phyloP scores from a whole-genome alignment of 441 rosid genomes.

The Erodium trifolium region DNA sequence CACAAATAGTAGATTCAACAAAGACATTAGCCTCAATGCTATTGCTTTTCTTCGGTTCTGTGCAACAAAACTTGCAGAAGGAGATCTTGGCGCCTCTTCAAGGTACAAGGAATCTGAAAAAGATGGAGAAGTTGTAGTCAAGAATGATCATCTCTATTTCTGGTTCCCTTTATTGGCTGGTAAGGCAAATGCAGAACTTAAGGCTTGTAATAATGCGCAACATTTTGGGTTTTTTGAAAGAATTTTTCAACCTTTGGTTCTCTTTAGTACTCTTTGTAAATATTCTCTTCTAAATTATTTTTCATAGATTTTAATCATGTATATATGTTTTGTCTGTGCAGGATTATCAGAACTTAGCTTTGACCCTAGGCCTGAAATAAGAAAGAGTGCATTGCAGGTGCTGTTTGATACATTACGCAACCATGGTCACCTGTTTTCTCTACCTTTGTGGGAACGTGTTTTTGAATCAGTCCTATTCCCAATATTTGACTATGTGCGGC shows the following conservation, averaged over 20 bases:
- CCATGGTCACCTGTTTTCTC: constrained; percentile 94
- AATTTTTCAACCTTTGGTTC: constrained; percentile 7
- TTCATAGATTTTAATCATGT: constrained; percentile 8
- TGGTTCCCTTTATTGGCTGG: constrained; percentile 99
- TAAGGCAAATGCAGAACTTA: constrained; percentile 29
- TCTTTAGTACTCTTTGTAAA: constrained; percentile 5
- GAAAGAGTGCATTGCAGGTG: constrained; percentile 94
- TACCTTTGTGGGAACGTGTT: constrained; percentile 83
- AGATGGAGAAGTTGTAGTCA: constrained; percentile 57
- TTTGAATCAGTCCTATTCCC: constrained; percentile 96
- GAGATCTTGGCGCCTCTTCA: constrained; percentile 71
- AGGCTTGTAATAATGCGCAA: constrained; percentile 10
- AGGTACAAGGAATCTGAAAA: constrained; percentile 52
- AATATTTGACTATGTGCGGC: constrained; percentile 95
- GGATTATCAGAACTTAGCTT: constrained; percentile 99
- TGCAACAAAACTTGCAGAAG: constrained; percentile 98
- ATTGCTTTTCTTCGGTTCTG: constrained; percentile 77
- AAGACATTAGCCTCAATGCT: constrained; percentile 42
- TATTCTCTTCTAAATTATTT: constrained; percentile 14
- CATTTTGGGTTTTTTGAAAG: constrained; percentile 9
- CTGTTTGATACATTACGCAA: constrained; percentile 88
- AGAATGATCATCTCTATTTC: constrained; percentile 75
- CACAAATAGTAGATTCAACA: constrained; percentile 91
- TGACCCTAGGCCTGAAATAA: constrained; percentile 97
- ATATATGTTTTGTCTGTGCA: constrained; percentile 29